Conservation (phyloP, 805 yeast species). For the Lipomyces mesembrius region DNA sequence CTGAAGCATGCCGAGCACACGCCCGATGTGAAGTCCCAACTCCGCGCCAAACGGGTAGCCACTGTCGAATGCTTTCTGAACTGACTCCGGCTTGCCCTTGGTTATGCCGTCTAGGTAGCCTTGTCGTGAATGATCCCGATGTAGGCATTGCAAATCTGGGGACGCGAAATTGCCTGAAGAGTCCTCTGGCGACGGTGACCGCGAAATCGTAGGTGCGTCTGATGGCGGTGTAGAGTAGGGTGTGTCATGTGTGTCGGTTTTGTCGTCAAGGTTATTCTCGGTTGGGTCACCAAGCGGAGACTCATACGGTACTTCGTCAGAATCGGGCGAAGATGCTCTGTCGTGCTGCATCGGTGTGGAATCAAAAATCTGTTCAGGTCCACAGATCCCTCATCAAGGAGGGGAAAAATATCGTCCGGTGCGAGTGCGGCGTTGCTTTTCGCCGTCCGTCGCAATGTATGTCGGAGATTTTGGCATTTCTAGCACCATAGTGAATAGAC, state of each 20-base stretch:
- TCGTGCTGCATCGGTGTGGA: not conserved
- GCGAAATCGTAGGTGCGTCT: not conserved
- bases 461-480: too few species aligned
- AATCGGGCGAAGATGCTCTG: not conserved
- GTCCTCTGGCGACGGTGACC: not conserved
- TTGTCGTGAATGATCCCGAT: slow-evolving; percentile 68
- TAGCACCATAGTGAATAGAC: too few species aligned
- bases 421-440: not conserved
- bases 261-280: not conserved
- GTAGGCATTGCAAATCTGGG: slow-evolving; percentile 38
- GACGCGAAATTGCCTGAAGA: slow-evolving; percentile 5
- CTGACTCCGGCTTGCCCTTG: slow-evolving; percentile 64
- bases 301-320: not conserved
- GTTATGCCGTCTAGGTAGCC: slow-evolving; percentile 86
- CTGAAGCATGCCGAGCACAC: slow-evolving; percentile 60
- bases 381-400: not conserved
- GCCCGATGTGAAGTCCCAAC: slow-evolving; percentile 70
- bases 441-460: not conserved
- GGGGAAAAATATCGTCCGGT: not conserved
- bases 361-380: not conserved
- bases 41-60: slow-evolving; percentile 78
- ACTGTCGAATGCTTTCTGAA: slow-evolving; percentile 80
- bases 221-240: not conserved
- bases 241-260: not conserved
- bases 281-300: not conserved